Evolutionary conservation across 306 rosid species (phyloP).

Genomic region (Begonia masoniana): DNA sequence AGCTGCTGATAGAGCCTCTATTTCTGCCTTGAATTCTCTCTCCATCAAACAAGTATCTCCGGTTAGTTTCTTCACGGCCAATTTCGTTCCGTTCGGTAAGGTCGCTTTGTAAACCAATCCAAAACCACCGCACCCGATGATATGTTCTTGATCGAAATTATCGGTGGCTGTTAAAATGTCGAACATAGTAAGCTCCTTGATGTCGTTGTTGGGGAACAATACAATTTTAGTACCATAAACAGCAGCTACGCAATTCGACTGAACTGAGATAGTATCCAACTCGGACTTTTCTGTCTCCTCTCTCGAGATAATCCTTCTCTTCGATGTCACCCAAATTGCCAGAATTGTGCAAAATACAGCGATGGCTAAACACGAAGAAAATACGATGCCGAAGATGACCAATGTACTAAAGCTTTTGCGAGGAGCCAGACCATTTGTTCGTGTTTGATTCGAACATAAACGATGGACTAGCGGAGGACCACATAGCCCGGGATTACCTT

Average conservation of each 20-base stretch:
- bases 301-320: constrained; percentile 65
- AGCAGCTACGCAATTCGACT: constrained; percentile 34
- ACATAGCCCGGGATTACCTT: constrained; percentile 47
- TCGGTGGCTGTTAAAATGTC: constrained; percentile 78
- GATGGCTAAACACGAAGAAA: constrained; percentile 29
- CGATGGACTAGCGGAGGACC: constrained; percentile 30
- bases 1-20: constrained; percentile 73
- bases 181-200: constrained; percentile 54
- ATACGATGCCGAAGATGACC: constrained; percentile 25
- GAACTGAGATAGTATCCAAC: constrained; percentile 35
- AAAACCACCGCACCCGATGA: constrained; percentile 81
- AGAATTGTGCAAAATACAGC: constrained; percentile 27
- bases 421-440: constrained; percentile 1
- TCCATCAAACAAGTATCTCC: constrained; percentile 83
- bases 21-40: constrained; percentile 81
- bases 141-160: constrained; percentile 75
- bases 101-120: constrained; percentile 85
- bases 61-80: constrained; percentile 80
- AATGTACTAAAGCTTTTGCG: constrained; percentile 25
- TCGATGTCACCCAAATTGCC: constrained; percentile 50
- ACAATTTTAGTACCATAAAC: constrained; percentile 56
- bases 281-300: constrained; percentile 53
- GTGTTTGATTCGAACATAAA: constrained; percentile 27
- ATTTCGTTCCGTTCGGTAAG: constrained; percentile 44
- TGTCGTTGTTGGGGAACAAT: constrained; percentile 48